Evolutionary conservation across 352 stramenopile genomes (phyloP), one percentile per base, ranked within the genome.

Genomic region (Stramenopiles sp.): DNA sequence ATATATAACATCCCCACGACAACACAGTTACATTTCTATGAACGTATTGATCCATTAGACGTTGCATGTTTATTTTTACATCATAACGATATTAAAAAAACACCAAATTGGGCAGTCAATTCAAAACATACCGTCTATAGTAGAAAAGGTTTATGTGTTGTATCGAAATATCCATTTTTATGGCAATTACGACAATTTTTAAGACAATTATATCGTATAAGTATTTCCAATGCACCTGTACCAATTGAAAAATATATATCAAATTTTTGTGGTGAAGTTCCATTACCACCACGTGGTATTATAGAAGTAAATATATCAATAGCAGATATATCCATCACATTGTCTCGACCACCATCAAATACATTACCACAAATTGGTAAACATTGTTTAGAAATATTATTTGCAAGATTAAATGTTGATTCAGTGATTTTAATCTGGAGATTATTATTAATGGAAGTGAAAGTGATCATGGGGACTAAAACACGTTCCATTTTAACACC

Each of bases 261-360:
- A 13, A 98, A 98, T 81, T 97, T 98, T 83, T 91, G 97, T 74
- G 86, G 85, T 53, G 94, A 99, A 85, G 93, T 98, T 31, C 94
- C 95, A 7, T 84, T 98, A 32, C 95, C 95, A 1, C 94, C 94
- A 1, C 93, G 86, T 0, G 89, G 86, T 6, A 23, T n/a, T 69
- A 69, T n/a, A 69, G 53, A 95, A 86, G 92, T 98, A 0, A 86
- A 94, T 79, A 89, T 94, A 78, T 87, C 89, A 0, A 82, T 95
- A 6, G 84, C 92, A 77, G 88, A 97, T 82, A 83, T 88, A n/a
- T 93, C 90, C 65, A 73, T 95, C 31, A 85, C 88, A 32, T 89
- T 97, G 73, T 91, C 86, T 43, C 83, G 92, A 6, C 92, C 94
- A 33, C 90, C 93, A 20, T 87, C 85, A 38, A 98, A 97, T 82